A percentile compares a stretch with the other conserved stretches of the same genome.
phyloP scores from a whole-genome alignment of 768 basidiomycete species.

The Galerina marginata region DNA sequence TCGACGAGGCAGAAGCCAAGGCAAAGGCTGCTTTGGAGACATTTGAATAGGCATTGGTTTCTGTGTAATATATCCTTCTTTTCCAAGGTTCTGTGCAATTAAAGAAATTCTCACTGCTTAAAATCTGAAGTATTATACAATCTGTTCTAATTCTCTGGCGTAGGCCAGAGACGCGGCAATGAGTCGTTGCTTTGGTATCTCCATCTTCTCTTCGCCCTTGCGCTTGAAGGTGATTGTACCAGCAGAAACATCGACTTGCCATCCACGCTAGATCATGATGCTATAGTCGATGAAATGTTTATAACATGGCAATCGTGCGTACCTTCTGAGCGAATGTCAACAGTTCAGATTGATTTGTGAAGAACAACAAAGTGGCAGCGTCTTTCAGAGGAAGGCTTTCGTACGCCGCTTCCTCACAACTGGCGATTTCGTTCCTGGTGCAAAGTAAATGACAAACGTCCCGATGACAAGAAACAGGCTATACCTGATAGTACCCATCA shows the following conservation, averaged over 20 bases:
- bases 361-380: slow-evolving; percentile 91
- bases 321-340: slow-evolving; percentile 84
- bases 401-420: slow-evolving; percentile 94
- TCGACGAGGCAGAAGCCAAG: slow-evolving; percentile 83
- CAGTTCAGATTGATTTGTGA: slow-evolving; percentile 80
- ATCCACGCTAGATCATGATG: slow-evolving; percentile 64
- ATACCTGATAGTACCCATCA: slow-evolving; percentile 94
- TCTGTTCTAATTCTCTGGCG: slow-evolving; percentile 89
- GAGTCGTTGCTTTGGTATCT: slow-evolving; percentile 86
- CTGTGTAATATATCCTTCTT: slow-evolving; percentile 23
- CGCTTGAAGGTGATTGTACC: slow-evolving; percentile 78
- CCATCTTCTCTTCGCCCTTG: slow-evolving; percentile 81
- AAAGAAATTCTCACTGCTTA: slow-evolving; percentile 33
- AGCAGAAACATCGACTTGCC: slow-evolving; percentile 78
- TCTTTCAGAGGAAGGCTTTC: slow-evolving; percentile 89
- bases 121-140: slow-evolving; percentile 66
- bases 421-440: slow-evolving; percentile 91
- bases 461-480: slow-evolving; percentile 16
- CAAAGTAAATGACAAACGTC: not conserved
- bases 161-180: slow-evolving; percentile 80
- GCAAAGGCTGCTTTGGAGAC: slow-evolving; percentile 85
- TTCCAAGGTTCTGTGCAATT: slow-evolving; percentile 20
- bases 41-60: slow-evolving; percentile 44
- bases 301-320: slow-evolving; percentile 1
- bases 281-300: slow-evolving; percentile 6